Evolutionary conservation across 2,329 filamentous ascomycete genomes (phyloP), one percentile per base, ranked within the genome.

Genomic region (Cercospora sp.): DNA sequence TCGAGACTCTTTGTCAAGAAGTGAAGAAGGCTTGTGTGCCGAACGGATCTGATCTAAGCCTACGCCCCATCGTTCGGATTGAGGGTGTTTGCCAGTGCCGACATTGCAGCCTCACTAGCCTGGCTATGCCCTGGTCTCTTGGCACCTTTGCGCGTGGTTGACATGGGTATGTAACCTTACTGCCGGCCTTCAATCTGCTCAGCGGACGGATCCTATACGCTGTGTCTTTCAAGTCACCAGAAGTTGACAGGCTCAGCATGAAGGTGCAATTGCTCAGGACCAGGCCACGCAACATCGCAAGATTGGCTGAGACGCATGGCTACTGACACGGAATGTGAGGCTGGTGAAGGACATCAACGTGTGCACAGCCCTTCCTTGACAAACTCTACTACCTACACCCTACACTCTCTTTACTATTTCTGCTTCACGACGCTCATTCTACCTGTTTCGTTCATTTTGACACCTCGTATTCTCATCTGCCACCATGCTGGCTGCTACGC

Each of bases 401-500:
- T 36, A 36, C 55, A 20, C 30, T 59, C 30, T 31, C 53, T 36
- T 13, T n/a, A 55, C 13, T 58, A 31, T 58, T 59, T 59, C 28
- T 59, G 18, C 55, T 36, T 33, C 55, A 59, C 28, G 2, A 59
- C 55, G 55, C 55, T 59, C 55, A 20, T 31, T 59, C 31, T n/a
- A 13, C 28, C 28, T 20, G 10, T 20, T 59, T 20, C 16, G 18
- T 18, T 28, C 9, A 9, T 31, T 36, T 59, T 59, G 48, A 55
- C 23, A 59, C n/a, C 55, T 59, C 28, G 55, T 23, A 59, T 59
- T 59, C n/a, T 36, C 30, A 18, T 59, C 55, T 59, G 51, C 51
- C 62, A 64, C 30, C 20, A 64, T 64, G 62, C 20, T 64, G 53
- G 53, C 51, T 13, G 48, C 9, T 28, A 26, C 62, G 9, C 31